A percentile compares a stretch with the other conserved stretches of the same genome.
These are phyloP conservation scores for Aaosphaeria pasadenensis DNA, from an alignment of 2,329 filamentous ascomycete species.

Conservation along the genomic window DNA sequence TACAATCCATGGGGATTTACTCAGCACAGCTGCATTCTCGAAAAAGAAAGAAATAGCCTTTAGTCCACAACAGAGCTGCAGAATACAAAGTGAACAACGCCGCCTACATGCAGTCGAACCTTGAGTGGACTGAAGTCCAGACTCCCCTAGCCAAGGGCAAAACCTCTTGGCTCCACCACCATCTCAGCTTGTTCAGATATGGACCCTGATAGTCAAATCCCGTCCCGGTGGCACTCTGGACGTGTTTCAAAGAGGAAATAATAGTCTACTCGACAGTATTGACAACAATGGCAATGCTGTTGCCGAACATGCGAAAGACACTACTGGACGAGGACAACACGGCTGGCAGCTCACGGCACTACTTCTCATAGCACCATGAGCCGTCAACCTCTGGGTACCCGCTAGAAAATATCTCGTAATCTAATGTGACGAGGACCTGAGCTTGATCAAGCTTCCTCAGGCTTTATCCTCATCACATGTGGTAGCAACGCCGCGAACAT, in stretches of 20 bases:
- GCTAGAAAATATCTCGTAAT: not conserved
- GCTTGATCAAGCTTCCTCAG: not conserved
- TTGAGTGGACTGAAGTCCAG: not conserved
- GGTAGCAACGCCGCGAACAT: too few species aligned
- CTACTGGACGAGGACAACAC: not conserved
- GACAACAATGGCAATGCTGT: not conserved
- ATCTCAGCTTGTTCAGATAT: not conserved
- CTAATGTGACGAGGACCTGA: not conserved
- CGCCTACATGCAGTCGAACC: not conserved
- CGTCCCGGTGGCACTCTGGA: not conserved
- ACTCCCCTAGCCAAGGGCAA: not conserved
- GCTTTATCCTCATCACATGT: too few species aligned
- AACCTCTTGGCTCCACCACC: not conserved
- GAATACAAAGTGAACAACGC: not conserved
- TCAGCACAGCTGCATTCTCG: too few species aligned
- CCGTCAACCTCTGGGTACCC: not conserved
- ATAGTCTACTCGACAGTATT: not conserved
- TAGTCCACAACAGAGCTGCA: too few species aligned
- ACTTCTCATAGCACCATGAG: not conserved
- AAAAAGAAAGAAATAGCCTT: too few species aligned
- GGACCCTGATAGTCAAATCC: not conserved
- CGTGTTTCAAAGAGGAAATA: not conserved
- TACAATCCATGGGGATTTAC: too few species aligned
- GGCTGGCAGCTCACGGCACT: not conserved
- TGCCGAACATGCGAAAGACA: not conserved